Percentiles rank a stretch among this genome's conserved stretches.
Evolutionary conservation across 2,329 filamentous ascomycete genomes (phyloP).

Genomic region (Lachnellula arida): DNA sequence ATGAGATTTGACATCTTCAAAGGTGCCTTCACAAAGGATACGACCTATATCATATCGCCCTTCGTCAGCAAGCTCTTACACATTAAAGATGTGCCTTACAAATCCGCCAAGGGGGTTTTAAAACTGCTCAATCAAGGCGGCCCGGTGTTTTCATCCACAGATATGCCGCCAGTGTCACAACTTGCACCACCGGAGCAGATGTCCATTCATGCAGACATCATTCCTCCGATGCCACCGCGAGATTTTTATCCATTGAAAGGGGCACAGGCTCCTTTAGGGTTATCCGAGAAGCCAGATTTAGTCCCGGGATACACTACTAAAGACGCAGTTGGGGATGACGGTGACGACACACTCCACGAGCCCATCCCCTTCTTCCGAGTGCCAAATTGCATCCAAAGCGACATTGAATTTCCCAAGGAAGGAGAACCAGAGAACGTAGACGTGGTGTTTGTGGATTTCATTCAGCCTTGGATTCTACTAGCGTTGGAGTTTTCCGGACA

Average conservation of each 20-base stretch:
- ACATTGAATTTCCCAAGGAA: constrained; percentile 54
- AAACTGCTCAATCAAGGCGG: constrained; percentile 51
- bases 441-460: constrained; percentile 86
- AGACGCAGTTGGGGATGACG: constrained; percentile 77
- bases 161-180: constrained; percentile 26
- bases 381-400: constrained; percentile 77
- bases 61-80: constrained; percentile 77
- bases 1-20: constrained; percentile 95
- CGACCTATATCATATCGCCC: constrained; percentile 79
- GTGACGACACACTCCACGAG: constrained; percentile 84
- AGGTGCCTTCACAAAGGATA: constrained; percentile 83
- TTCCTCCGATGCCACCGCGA: constrained; percentile 10
- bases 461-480: constrained; percentile 73
- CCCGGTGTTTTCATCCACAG: constrained; percentile 36
- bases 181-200: constrained; percentile 32
- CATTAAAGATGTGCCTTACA: constrained; percentile 76
- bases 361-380: constrained; percentile 69
- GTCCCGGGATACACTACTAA: constrained; percentile 80
- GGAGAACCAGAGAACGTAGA: constrained; percentile 69
- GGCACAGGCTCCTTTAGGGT: constrained; percentile 32
- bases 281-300: constrained; percentile 34
- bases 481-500: constrained; percentile 61
- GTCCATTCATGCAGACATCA: constrained; percentile 13
- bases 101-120: constrained; percentile 66
- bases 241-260: constrained; percentile 19